phyloP scores from a whole-genome alignment of 805 yeast genomes.

The Saccharomycopsis fermentans region DNA sequence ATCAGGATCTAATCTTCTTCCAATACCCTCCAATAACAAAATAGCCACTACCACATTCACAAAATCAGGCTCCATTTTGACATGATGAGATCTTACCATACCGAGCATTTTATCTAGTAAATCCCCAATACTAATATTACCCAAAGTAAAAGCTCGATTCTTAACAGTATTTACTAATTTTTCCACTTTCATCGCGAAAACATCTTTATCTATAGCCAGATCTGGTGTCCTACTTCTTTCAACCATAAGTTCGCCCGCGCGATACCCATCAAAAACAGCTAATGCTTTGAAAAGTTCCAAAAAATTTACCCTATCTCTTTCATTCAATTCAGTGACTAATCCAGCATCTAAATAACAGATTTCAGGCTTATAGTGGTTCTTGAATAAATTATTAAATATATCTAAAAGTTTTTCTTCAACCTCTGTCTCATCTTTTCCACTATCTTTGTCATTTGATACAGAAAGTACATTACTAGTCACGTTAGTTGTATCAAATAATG shows the following conservation, averaged over 20 bases:
- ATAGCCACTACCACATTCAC: conserved; percentile 93
- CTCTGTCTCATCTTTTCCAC: conserved; percentile 1
- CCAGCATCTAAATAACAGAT: conserved; percentile 91
- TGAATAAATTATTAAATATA: conserved; percentile 36
- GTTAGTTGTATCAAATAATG: conserved; percentile 29
- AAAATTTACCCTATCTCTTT: conserved; percentile 69
- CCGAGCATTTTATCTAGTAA: conserved; percentile 73
- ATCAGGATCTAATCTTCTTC: conserved; percentile 87
- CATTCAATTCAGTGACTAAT: conserved; percentile 79
- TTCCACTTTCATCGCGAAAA: conserved; percentile 83
- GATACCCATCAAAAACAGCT: conserved; percentile 86
- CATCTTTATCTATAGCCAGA: conserved; percentile 73
- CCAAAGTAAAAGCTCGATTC: conserved; percentile 82
- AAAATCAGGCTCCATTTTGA: conserved; percentile 95
- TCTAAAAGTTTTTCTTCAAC: conserved; percentile 33
- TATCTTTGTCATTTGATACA: conserved; percentile 19
- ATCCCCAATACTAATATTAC: conserved; percentile 87
- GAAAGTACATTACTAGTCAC: conserved; percentile 28
- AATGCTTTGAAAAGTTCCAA: conserved; percentile 81
- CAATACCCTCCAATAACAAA: conserved; percentile 84
- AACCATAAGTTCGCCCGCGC: conserved; percentile 91
- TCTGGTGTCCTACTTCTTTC: conserved; percentile 93
- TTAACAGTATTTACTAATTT: conserved; percentile 71
- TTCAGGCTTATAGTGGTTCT: conserved; percentile 67
- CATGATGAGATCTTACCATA: conserved; percentile 93